Percentiles rank a stretch among this genome's conserved stretches.
Evolutionary conservation across 2,329 filamentous ascomycete genomes (phyloP).

Genomic region (Didymella segeticola): DNA sequence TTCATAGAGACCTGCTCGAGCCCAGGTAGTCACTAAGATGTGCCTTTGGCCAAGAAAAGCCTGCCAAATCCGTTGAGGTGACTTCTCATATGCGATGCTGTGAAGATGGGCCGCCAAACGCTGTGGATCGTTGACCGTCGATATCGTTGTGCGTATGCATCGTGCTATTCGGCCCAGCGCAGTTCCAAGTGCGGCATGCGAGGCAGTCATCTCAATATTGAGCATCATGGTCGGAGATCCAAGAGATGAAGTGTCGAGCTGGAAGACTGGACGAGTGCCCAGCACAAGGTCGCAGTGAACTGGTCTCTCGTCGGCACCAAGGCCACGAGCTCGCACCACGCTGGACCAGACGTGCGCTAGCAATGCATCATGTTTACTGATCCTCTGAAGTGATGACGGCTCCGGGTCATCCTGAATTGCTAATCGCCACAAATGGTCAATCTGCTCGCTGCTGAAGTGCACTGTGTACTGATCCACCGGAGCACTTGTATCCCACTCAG

Average conservation of each 20-base stretch:
- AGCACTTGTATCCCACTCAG: conserved; percentile 11
- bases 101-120: conserved; percentile 11
- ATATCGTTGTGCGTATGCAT: neutral
- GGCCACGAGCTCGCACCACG: conserved; percentile 13
- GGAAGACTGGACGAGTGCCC: conserved; percentile 2
- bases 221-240: conserved; percentile 17
- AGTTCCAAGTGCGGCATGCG: neutral
- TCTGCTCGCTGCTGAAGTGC: conserved; percentile 6
- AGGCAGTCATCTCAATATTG: conserved; percentile 13
- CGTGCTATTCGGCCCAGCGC: neutral
- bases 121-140: conserved; percentile 9
- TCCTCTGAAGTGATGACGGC: neutral
- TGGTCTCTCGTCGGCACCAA: conserved; percentile 5
- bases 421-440: conserved; percentile 2
- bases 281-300: conserved; percentile 19
- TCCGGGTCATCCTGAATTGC: neutral
- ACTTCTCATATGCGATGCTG: conserved; percentile 18
- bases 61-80: conserved; percentile 17
- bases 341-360: conserved; percentile 18
- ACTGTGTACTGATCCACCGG: conserved; percentile 11
- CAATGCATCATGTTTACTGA: conserved; percentile 20
- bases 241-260: conserved; percentile 7
- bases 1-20: conserved; percentile 10
- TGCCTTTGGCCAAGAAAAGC: conserved; percentile 15
- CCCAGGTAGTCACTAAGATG: conserved; percentile 18